Evolutionary conservation across 805 yeast genomes (phyloP), one percentile per base, ranked within the genome.

Genomic region (Candida dajiaensis): DNA sequence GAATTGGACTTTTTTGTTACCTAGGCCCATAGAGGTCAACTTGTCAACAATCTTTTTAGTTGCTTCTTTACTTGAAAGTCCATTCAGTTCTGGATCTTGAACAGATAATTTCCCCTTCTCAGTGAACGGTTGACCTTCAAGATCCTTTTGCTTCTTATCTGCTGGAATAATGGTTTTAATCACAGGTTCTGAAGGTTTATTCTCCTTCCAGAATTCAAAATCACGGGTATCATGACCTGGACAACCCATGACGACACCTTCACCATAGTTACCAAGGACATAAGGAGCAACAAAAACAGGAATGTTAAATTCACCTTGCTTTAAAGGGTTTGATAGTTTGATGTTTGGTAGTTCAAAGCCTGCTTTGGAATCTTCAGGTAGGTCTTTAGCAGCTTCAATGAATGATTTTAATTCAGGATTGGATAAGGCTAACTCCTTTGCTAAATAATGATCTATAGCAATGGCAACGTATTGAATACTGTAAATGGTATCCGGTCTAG

Each of bases 231-330:
- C 98, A 63, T 90, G 97, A 0, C 85, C 96, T 2, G 99, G 99
- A 57, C 95, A 88, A 1, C 99, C 99, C 98, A 94, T 92, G 0
- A 92, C 98, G 1, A 96, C 96, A 36, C 97, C 96, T 47, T 80
- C 80, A 1, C 97, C 97, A 60, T 92, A 92, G 4, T 76, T 68
- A 4, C 85, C 81, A 31, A 92, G 62, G 0, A 92, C 98, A 63
- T 90, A 94, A 0, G 97, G 96, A 0, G 98, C 97, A 2, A 76
- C 90, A 68, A 77, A 94, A 0, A 92, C 80, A 0, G 97, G 97
- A 6, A 92, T 48, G 26, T 66, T 54, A 15, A 45, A 48, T 0
- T 62, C 45, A 3, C 64, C 59, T 1, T 69, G 62, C 29, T 67
- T 65, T 2, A 90, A 64, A 1, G 99, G 99, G 49, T 86, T 73